These are phyloP conservation scores for Artemisia argyi DNA, from an alignment of 129 eudicot genomes.

Conservation along the genomic window DNA sequence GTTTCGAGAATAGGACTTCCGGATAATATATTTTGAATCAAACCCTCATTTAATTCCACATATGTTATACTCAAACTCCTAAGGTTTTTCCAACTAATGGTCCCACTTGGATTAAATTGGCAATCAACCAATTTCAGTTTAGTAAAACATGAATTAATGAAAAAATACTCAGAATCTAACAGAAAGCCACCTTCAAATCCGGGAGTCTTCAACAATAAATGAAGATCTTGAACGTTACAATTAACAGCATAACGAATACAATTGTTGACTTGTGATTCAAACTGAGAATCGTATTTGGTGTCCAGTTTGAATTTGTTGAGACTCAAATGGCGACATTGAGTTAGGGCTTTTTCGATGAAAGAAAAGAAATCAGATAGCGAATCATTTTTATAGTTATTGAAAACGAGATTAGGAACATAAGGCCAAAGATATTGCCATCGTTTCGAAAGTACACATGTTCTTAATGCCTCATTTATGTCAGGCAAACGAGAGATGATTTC, in stretches of 20 bases:
- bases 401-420: too few relatives aligned
- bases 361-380: background rate
- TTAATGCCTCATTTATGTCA: too few relatives aligned
- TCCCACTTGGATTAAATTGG: background rate
- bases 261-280: background rate
- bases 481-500: too few relatives aligned
- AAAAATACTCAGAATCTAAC: background rate
- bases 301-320: background rate
- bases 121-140: background rate
- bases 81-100: background rate
- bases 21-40: background rate
- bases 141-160: constrained; percentile 16
- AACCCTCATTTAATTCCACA: background rate
- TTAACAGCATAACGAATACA: background rate
- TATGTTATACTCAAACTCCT: background rate
- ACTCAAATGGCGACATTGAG: background rate
- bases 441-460: too few relatives aligned
- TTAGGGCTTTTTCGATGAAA: constrained; percentile 1
- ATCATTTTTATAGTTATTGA: too few relatives aligned
- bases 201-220: too few relatives aligned
- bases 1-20: constrained; percentile 27
- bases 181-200: too few relatives aligned
- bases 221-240: background rate
- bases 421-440: too few relatives aligned
- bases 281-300: background rate